Percentiles rank a stretch among this genome's conserved stretches.
Conservation (phyloP, 2,329 filamentous ascomycete genomes). For the Colletotrichum sidae region DNA sequence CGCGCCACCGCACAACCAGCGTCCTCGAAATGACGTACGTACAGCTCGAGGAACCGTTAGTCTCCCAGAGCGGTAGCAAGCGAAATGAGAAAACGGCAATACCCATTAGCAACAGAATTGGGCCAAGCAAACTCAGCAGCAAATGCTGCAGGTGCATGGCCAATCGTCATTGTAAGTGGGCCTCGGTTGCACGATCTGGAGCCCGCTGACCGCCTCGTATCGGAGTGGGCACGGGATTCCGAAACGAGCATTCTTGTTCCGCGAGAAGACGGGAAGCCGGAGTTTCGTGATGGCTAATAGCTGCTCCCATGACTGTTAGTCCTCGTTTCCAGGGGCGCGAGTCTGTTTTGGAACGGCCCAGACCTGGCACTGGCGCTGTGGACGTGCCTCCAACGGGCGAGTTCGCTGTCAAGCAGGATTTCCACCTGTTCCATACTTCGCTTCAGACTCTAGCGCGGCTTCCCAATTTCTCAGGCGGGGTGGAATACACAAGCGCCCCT, state of each 20-base stretch:
- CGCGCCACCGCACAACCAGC: too few species aligned
- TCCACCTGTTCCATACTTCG: slow-evolving; percentile 13
- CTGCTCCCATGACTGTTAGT: slow-evolving; percentile 15
- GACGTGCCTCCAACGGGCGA: slow-evolving; percentile 12
- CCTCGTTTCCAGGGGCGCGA: not conserved
- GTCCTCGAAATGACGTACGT: slow-evolving; percentile 3
- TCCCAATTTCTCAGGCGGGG: not conserved
- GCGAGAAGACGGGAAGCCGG: not conserved
- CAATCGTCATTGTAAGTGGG: not conserved
- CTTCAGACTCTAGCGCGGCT: not conserved
- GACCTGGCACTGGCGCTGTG: not conserved
- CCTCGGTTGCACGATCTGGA: slow-evolving; percentile 19
- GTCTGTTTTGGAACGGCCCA: slow-evolving; percentile 26
- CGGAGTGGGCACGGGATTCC: slow-evolving; percentile 16
- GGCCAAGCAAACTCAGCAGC: slow-evolving; percentile 2
- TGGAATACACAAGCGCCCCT: not conserved
- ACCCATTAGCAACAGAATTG: not conserved
- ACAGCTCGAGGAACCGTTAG: not conserved
- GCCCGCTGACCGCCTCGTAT: slow-evolving; percentile 15
- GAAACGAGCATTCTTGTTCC: slow-evolving; percentile 21
- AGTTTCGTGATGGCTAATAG: too few species aligned
- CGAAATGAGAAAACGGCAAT: slow-evolving; percentile 1
- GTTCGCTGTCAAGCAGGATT: slow-evolving; percentile 14
- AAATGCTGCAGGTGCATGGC: slow-evolving; percentile 12
- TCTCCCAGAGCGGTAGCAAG: not conserved